Percentiles rank a stretch among this genome's conserved stretches.
Evolutionary conservation across 2,329 filamentous ascomycete genomes (phyloP).

Genomic region (Aureobasidium sp.): DNA sequence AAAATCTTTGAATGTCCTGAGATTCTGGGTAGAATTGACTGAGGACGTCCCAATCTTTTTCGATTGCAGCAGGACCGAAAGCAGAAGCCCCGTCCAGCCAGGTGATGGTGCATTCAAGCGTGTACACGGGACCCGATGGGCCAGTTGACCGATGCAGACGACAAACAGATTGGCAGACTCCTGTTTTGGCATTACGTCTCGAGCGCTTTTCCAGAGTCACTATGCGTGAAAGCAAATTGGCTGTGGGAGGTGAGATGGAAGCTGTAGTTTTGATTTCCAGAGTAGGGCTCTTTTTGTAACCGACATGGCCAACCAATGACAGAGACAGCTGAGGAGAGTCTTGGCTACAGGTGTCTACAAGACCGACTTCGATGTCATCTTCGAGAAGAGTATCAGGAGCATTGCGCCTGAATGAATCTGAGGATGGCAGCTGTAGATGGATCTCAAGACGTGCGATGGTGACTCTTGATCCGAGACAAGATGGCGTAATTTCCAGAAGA

Average conservation of each 20-base stretch:
- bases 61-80: conserved; percentile 24
- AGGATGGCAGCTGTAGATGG: neutral
- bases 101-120: conserved; percentile 19
- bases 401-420: neutral
- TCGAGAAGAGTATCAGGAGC: neutral
- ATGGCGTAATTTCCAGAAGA: neutral
- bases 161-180: conserved; percentile 1
- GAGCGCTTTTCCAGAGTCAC: conserved; percentile 7
- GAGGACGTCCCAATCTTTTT: conserved; percentile 15
- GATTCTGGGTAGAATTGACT: conserved; percentile 23
- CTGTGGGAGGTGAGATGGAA: neutral
- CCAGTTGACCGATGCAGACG: conserved; percentile 6
- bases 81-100: conserved; percentile 29
- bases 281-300: neutral
- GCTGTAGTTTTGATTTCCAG: neutral
- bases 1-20: neutral
- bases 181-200: conserved; percentile 1
- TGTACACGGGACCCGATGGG: neutral
- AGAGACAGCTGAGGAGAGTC: neutral
- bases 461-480: neutral
- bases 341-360: neutral
- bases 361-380: conserved; percentile 4
- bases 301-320: neutral
- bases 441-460: conserved; percentile 7
- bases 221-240: neutral